These are phyloP conservation scores for Grosmannia huntii DNA, from an alignment of 2,329 filamentous ascomycete genomes.

Conservation along the genomic window DNA sequence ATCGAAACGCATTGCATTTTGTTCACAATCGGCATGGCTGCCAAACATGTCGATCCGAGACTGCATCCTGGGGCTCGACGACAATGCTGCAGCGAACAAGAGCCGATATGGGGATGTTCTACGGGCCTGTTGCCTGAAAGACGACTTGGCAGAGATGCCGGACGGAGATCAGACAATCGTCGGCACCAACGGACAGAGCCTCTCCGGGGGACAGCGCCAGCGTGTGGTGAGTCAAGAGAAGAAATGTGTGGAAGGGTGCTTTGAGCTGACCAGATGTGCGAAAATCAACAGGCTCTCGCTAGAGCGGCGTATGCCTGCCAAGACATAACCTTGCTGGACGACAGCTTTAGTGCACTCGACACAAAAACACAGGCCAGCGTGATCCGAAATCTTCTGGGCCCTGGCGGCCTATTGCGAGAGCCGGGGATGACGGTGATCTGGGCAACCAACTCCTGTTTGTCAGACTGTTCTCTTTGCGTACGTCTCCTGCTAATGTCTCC, in stretches of 20 bases:
- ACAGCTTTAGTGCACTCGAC: conserved; percentile 24
- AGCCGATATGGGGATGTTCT: conserved; percentile 1
- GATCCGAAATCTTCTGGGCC: conserved; percentile 18
- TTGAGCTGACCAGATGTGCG: background rate
- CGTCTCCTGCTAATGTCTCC: background rate
- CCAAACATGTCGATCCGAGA: conserved; percentile 6
- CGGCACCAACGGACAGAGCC: conserved; percentile 14
- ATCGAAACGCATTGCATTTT: conserved; percentile 1
- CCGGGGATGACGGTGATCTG: conserved; percentile 20
- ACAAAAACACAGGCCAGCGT: conserved; percentile 19
- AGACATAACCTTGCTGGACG: conserved; percentile 21
- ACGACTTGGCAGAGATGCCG: conserved; percentile 13
- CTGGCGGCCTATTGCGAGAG: conserved; percentile 17
- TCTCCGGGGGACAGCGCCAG: conserved; percentile 19
- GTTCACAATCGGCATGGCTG: conserved; percentile 9
- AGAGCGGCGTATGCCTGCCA: conserved; percentile 20
- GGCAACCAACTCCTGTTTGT: conserved; percentile 19
- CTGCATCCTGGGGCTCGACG: conserved; percentile 3
- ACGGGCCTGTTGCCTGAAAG: conserved; percentile 13
- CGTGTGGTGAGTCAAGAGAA: conserved; percentile 14
- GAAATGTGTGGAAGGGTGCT: background rate
- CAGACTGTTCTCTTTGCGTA: background rate
- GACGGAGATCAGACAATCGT: conserved; percentile 14
- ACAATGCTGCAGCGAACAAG: background rate
- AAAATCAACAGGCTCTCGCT: conserved; percentile 20